Evolutionary conservation across 164 flowering plant genomes (phyloP), one percentile per base, ranked within the genome.

Genomic region (Paratinospora sagittata): DNA sequence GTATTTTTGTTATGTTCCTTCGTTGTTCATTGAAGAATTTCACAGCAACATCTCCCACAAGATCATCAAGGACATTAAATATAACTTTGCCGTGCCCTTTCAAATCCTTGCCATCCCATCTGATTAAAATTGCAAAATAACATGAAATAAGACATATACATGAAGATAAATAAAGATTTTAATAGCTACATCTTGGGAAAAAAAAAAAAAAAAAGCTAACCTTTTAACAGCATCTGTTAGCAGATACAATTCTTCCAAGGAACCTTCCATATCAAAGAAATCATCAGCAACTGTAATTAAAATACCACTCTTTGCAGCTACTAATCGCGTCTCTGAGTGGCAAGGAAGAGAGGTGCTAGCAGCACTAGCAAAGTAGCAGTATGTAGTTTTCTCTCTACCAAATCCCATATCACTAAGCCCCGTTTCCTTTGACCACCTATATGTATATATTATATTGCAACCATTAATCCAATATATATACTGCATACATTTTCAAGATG

Each of bases 371-470:
- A 77, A 84, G 73, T 82, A 82, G 12, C 76, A 75, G 52, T 80
- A 81, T 0, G 73, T 47, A 3, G 85, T 81, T 73, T 83, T 85
- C 60, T 85, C 84, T 36, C 85, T 39, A 12, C 80, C 83, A 69
- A 81, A 81, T 27, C 81, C 81, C 68, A 81, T 71, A 8, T 75
- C 68, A 36, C 27, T 30, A 3, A 81, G 76, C 0, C 81, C 73
- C 13, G 55, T 27, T 8, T 74, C 72, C 74, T 70, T 77, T 3
- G 82, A 70, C 88, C 88, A 85, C 69, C 88, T 85, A 37, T 5
- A 52, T 16, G 19, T 52, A 19, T 16, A 10, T 52, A n/a, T 3
- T 13, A 49, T 49, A 43, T 43, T 43, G 49, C 5, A 43, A n/a
- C n/a, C n/a, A n/a, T n/a, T n/a, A n/a, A n/a, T n/a, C n/a, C n/a